These are phyloP conservation scores for Septoria linicola DNA, from an alignment of 2,329 filamentous ascomycete species.

Conservation along the genomic window DNA sequence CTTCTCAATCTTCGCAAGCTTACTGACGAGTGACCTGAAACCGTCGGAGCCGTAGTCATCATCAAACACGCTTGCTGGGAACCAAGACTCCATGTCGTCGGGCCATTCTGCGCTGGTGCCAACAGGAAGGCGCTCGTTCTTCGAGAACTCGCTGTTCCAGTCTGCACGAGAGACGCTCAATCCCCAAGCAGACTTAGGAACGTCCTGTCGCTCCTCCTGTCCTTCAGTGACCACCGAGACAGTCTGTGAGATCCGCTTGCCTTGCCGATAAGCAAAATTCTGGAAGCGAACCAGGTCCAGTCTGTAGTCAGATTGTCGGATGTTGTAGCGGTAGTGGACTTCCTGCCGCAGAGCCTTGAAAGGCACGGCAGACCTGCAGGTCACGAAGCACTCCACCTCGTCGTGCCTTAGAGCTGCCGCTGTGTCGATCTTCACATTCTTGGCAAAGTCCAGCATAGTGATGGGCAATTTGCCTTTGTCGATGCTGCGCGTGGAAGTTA, in stretches of 20 bases:
- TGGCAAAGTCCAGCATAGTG: conserved; percentile 22
- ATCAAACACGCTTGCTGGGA: conserved; percentile 29
- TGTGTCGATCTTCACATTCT: conserved; percentile 24
- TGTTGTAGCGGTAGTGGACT: conserved; percentile 30
- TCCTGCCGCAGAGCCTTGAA: conserved; percentile 29
- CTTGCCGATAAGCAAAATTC: conserved; percentile 18
- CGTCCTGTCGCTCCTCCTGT: no score
- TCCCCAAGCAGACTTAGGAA: conserved; percentile 34
- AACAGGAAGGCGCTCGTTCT: conserved; percentile 33
- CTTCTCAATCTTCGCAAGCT: conserved; percentile 30
- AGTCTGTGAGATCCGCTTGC: not conserved
- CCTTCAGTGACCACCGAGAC: conserved; percentile 2
- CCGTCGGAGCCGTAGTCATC: conserved; percentile 23
- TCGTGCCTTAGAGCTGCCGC: conserved; percentile 1
- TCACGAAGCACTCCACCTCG: conserved; percentile 22
- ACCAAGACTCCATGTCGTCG: conserved; percentile 34
- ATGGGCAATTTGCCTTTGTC: conserved; percentile 22
- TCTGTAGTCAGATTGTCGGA: conserved; percentile 32
- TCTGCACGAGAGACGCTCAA: conserved; percentile 32
- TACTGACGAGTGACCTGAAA: conserved; percentile 33
- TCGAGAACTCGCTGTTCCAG: conserved; percentile 33
- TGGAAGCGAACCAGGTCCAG: conserved; percentile 36
- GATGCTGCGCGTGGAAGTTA: conserved; percentile 25
- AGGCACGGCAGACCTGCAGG: conserved; percentile 16
- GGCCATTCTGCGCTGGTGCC: conserved; percentile 33